Percentiles rank a stretch among this genome's conserved stretches.
phyloP scores from a whole-genome alignment of 805 yeast genomes.

The Schwanniomyces polymorphus region DNA sequence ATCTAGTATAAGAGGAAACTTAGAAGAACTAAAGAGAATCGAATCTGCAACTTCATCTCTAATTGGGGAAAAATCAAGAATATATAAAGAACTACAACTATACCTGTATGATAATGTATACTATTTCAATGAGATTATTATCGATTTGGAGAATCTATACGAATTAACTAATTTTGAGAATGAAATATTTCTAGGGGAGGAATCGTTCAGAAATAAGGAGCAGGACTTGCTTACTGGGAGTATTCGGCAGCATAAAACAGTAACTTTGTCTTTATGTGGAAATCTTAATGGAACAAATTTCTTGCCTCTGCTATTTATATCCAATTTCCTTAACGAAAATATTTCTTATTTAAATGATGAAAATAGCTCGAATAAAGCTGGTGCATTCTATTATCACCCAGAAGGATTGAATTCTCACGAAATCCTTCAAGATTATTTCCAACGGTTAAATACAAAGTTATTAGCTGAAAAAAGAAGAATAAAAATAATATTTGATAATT shows the following conservation, averaged over 20 bases:
- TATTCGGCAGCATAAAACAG: slow-evolving; percentile 5
- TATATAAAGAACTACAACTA: slow-evolving; percentile 6
- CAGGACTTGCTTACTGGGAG: slow-evolving; percentile 6
- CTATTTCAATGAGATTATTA: slow-evolving; percentile 19
- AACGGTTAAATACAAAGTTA: slow-evolving; percentile 13
- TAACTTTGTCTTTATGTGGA: slow-evolving; percentile 20
- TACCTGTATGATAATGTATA: slow-evolving; percentile 16
- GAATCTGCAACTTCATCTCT: slow-evolving; percentile 8
- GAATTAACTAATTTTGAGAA: slow-evolving; percentile 6
- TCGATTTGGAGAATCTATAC: slow-evolving; percentile 11
- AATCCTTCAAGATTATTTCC: slow-evolving; percentile 14
- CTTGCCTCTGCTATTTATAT: slow-evolving; percentile 19
- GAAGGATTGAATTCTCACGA: slow-evolving; percentile 19
- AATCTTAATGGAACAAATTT: slow-evolving; percentile 20
- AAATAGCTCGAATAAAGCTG: neutral
- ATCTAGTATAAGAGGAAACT: slow-evolving; percentile 6
- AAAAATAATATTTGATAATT: slow-evolving; percentile 15
- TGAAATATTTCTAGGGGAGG: slow-evolving; percentile 1
- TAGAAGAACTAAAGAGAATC: slow-evolving; percentile 10
- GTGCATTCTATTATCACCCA: slow-evolving; percentile 12
- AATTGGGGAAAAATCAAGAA: slow-evolving; percentile 10
- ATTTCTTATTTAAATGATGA: neutral
- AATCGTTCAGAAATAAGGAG: slow-evolving; percentile 1
- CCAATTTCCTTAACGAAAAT: slow-evolving; percentile 9
- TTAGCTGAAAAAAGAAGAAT: slow-evolving; percentile 8